Evolutionary conservation across 1,284 basidiomycete genomes (phyloP), one percentile per base, ranked within the genome.

Genomic region (Sporisorium graminicola): DNA sequence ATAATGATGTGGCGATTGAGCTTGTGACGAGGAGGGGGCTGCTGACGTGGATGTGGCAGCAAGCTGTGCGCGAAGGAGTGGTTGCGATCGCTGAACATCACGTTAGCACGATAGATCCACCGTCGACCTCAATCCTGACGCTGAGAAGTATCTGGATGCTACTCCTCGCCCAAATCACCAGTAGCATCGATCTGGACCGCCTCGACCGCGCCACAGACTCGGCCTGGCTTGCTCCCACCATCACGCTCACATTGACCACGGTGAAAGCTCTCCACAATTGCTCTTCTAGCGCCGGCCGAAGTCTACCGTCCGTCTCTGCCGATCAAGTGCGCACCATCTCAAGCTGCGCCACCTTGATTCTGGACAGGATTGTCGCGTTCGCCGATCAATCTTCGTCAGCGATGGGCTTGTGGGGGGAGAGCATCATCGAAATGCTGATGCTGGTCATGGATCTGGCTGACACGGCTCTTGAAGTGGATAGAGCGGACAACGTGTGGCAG

Each of bases 31-130:
- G 74, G 6, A 58, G 78, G 26, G 76, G 72, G 3, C 22, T 79
- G 29, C 44, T 82, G 40, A 59, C 74, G 14, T 82, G 80, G 80
- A 65, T 80, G 24, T 70, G 64, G 69, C 72, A 77, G 58, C 77
- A 75, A 22, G 53, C 74, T 6, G 60, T 62, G 13, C 57, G 55
- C 12, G 79, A 69, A 27, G 68, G 67, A 14, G 65, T 71, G 13
- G 58, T 63, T 16, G 53, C 65, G 1, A 35, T 72, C 16, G 61
- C 65, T 10, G 73, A 64, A 5, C 22, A 47, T 26, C 27, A 29
- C 43, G 18, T 6, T 12, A 24, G 37, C 31, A 22, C 5, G 2
- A 8, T 16, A 1, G 12, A 13, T 12, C 8, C 4, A n/a, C 16
- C 26, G 16, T 5, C 16, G 27, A 13, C 14, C 0, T 42, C 52